A percentile compares a stretch with the other conserved stretches of the same genome.
Evolutionary conservation across 257 asterid species (phyloP).

Genomic region (Solanum sejunctum): DNA sequence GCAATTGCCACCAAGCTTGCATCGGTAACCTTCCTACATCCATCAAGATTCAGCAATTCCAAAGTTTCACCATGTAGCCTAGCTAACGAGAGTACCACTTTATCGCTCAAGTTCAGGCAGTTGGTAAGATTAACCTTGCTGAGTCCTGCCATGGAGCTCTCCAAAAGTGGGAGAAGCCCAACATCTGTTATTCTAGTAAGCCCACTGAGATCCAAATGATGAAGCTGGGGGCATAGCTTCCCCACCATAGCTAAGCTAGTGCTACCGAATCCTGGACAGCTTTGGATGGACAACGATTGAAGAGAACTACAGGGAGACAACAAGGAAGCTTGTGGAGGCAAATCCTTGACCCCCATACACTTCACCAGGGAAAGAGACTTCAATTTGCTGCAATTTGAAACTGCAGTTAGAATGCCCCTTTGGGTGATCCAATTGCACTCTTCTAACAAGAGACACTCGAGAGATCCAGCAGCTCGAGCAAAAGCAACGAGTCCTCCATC

Average conservation of each 20-base stretch:
- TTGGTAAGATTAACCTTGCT: conserved; percentile 53
- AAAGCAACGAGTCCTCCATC: conserved; percentile 67
- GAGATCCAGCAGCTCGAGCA: conserved; percentile 40
- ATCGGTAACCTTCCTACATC: conserved; percentile 62
- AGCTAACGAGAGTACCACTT: conserved; percentile 36
- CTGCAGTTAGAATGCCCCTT: conserved; percentile 45
- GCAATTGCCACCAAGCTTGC: conserved; percentile 55
- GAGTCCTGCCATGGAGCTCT: conserved; percentile 46
- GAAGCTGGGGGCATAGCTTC: conserved; percentile 69
- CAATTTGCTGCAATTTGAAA: conserved; percentile 51
- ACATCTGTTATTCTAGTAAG: conserved; percentile 56
- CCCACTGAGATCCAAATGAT: conserved; percentile 68
- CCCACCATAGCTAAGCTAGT: conserved; percentile 69
- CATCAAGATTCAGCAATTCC: conserved; percentile 63
- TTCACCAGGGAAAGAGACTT: conserved; percentile 61
- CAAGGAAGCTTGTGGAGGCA: conserved; percentile 23
- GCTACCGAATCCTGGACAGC: conserved; percentile 75
- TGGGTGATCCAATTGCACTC: conserved; percentile 79
- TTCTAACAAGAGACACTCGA: conserved; percentile 68
- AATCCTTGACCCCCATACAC: conserved; percentile 70
- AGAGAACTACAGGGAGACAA: conserved; percentile 74
- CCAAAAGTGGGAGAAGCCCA: conserved; percentile 64
- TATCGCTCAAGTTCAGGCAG: conserved; percentile 56
- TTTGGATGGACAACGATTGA: conserved; percentile 50
- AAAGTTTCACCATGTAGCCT: conserved; percentile 50